phyloP scores from a whole-genome alignment of 768 basidiomycete species.

The Crepidotus variabilis region DNA sequence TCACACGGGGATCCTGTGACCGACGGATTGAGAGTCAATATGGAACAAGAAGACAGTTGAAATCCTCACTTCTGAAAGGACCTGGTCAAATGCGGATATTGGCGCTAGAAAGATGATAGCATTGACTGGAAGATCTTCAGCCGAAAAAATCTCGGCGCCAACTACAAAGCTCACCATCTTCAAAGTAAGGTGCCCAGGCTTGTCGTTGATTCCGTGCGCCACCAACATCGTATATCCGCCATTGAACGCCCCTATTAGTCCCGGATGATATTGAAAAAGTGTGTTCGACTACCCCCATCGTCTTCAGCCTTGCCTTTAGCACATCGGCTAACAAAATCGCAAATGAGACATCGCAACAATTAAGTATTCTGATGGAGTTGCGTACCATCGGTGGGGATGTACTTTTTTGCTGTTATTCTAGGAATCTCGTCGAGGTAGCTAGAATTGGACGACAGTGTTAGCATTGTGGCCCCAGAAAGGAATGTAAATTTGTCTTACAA shows the following conservation, averaged over 20 bases:
- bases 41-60: constrained; percentile 1
- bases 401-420: constrained; percentile 76
- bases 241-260: constrained; percentile 55
- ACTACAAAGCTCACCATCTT: constrained; percentile 55
- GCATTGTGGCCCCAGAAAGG: constrained; percentile 6
- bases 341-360: background rate
- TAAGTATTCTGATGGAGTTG: constrained; percentile 11
- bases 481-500: constrained; percentile 52
- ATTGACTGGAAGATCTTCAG: constrained; percentile 48
- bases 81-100: constrained; percentile 85
- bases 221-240: constrained; percentile 87
- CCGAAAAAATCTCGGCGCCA: background rate
- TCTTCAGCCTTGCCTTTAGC: constrained; percentile 78
- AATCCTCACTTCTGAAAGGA: constrained; percentile 61
- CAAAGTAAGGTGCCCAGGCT: constrained; percentile 88
- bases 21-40: constrained; percentile 6
- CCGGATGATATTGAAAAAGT: constrained; percentile 64
- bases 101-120: constrained; percentile 88
- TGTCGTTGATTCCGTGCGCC: constrained; percentile 78
- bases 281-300: constrained; percentile 78
- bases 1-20: constrained; percentile 64
- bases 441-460: constrained; percentile 5
- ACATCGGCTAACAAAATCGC: constrained; percentile 53
- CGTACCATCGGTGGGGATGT: constrained; percentile 74
- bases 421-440: constrained; percentile 82